A percentile compares a stretch with the other conserved stretches of the same genome.
phyloP scores from a whole-genome alignment of 2,329 filamentous ascomycete genomes.

The Pseudogymnoascus sp. region DNA sequence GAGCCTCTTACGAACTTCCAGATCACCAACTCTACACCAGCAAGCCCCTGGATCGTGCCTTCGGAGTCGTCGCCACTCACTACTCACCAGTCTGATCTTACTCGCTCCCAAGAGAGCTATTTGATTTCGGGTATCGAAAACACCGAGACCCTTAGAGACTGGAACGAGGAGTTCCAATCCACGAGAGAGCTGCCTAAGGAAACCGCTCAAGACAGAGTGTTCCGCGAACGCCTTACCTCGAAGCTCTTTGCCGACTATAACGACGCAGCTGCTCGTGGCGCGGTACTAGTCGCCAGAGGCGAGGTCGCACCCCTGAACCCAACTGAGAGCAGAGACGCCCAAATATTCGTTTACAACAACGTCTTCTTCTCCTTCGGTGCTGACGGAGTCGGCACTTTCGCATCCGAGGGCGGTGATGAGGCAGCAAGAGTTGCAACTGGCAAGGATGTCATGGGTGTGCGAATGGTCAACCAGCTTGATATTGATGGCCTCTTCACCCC shows the following conservation, averaged over 20 bases:
- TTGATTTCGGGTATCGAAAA: slow-evolving; percentile 86
- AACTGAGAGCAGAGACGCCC: slow-evolving; percentile 83
- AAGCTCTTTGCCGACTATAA: slow-evolving; percentile 98
- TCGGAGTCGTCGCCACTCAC: slow-evolving; percentile 55
- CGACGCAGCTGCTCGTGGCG: slow-evolving; percentile 85
- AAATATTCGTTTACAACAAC: slow-evolving; percentile 99
- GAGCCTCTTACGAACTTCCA: slow-evolving; percentile 91
- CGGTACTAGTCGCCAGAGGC: slow-evolving; percentile 83
- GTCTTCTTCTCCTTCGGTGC: slow-evolving; percentile 99
- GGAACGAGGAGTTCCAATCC: slow-evolving; percentile 99
- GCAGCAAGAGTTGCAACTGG: slow-evolving; percentile 91
- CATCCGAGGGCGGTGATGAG: slow-evolving; percentile 91
- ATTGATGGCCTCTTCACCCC: slow-evolving; percentile 91
- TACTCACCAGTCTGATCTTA: slow-evolving; percentile 73
- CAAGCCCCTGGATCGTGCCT: slow-evolving; percentile 85
- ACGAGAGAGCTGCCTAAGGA: slow-evolving; percentile 91
- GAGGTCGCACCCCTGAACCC: slow-evolving; percentile 93
- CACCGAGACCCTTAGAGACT: slow-evolving; percentile 88
- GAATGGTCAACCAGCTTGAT: slow-evolving; percentile 92
- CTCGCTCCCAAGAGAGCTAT: slow-evolving; percentile 87
- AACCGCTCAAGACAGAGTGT: slow-evolving; percentile 88
- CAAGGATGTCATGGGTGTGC: slow-evolving; percentile 92
- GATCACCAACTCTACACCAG: slow-evolving; percentile 87
- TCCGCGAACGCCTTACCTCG: slow-evolving; percentile 84
- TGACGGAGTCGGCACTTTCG: slow-evolving; percentile 94